phyloP scores from a whole-genome alignment of 352 stramenopile genomes.

The Blastocystis sp. region DNA sequence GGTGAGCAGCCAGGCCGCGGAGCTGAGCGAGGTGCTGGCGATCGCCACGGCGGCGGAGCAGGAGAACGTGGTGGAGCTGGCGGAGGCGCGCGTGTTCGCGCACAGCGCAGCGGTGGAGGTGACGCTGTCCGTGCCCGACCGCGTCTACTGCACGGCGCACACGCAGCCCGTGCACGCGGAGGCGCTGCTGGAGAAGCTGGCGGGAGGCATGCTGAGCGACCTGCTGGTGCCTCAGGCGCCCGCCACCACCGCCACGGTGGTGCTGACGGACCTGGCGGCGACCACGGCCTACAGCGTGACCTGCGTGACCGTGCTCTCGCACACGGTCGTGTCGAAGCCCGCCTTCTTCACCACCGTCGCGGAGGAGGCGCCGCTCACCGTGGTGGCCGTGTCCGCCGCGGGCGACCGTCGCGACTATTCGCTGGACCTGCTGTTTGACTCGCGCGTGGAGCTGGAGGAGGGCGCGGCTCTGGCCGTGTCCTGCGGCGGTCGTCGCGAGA shows the following conservation, averaged over 20 bases:
- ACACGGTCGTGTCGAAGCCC: not conserved
- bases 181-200: not conserved
- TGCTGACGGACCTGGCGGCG: slow-evolving; percentile 25
- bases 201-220: not conserved
- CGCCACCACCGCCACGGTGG: not conserved
- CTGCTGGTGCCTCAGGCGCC: not conserved
- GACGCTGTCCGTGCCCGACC: not conserved
- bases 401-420: not conserved
- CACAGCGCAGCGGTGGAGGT: not conserved
- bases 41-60: not conserved
- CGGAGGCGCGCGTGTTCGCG: not conserved
- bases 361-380: not conserved
- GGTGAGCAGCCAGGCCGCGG: not conserved
- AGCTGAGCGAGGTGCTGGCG: not conserved
- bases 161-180: not conserved
- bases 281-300: slow-evolving; percentile 17
- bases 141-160: slow-evolving; percentile 32
- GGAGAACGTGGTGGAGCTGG: not conserved
- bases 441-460: not conserved
- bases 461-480: not conserved
- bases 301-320: slow-evolving; percentile 7
- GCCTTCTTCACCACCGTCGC: slow-evolving; percentile 31
- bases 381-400: not conserved
- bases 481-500: slow-evolving; percentile 1
- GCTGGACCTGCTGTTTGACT: slow-evolving; percentile 4